These are phyloP conservation scores for Pythium phragmitis DNA, from an alignment of 352 stramenopile species.

Conservation along the genomic window DNA sequence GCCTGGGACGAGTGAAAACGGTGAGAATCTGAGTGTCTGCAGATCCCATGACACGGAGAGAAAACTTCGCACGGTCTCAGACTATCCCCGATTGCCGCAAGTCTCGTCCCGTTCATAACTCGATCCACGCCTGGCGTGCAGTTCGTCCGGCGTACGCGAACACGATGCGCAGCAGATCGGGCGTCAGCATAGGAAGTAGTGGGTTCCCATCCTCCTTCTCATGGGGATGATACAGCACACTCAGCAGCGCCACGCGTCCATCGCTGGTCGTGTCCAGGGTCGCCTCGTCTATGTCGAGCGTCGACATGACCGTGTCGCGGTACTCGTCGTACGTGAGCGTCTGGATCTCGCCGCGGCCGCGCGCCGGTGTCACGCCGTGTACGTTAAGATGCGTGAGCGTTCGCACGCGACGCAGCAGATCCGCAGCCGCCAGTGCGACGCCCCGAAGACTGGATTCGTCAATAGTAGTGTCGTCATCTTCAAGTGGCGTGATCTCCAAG, in stretches of 20 bases:
- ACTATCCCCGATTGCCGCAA: too few relatives aligned
- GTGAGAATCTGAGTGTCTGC: too few relatives aligned
- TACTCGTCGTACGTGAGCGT: conserved; percentile 9
- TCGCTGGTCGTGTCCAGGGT: neutral
- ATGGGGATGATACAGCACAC: neutral
- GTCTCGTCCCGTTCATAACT: neutral
- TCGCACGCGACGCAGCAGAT: neutral
- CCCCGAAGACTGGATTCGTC: neutral
- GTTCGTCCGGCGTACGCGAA: neutral
- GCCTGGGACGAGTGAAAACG: too few relatives aligned
- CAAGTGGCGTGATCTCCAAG: neutral
- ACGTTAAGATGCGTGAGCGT: neutral
- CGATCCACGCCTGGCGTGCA: neutral
- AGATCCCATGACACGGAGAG: too few relatives aligned
- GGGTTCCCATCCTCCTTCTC: too few relatives aligned
- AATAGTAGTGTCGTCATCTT: neutral
- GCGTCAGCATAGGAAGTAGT: neutral
- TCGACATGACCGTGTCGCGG: neutral
- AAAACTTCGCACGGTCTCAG: too few relatives aligned
- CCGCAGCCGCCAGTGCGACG: neutral
- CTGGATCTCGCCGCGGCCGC: neutral
- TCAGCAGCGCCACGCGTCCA: neutral
- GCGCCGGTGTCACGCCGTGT: neutral
- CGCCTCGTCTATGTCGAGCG: neutral
- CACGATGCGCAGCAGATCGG: conserved; percentile 3